A percentile compares a stretch with the other conserved stretches of the same genome.
phyloP scores from a whole-genome alignment of 495 filamentous ascomycete genomes.

The Apodospora peruviana region DNA sequence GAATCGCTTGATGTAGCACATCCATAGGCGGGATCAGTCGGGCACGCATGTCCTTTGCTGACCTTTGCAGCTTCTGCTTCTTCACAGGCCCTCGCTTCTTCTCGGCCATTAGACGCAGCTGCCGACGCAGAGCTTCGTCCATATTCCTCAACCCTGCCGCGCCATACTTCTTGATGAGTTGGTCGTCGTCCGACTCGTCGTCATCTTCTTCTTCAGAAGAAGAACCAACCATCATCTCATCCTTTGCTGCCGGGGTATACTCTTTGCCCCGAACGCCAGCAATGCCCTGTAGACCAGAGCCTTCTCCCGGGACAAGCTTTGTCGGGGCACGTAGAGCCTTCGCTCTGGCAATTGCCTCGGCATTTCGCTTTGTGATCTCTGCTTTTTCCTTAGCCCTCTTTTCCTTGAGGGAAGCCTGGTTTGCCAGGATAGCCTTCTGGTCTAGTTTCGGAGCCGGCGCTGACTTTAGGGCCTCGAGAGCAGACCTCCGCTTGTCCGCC shows the following conservation, averaged over 20 bases:
- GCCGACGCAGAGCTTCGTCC: constrained; percentile 48
- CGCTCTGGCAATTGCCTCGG: constrained; percentile 58
- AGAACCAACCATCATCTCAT: constrained; percentile 88
- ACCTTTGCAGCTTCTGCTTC: constrained; percentile 69
- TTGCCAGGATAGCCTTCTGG: constrained; percentile 30
- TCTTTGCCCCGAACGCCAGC: constrained; percentile 74
- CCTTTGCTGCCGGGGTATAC: constrained; percentile 49
- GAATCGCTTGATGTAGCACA: constrained; percentile 73
- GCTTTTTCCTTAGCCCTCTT: constrained; percentile 67
- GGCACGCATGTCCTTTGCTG: constrained; percentile 88
- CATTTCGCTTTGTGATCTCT: constrained; percentile 66
- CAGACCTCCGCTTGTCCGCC: constrained; percentile 20
- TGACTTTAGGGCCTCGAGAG: constrained; percentile 9
- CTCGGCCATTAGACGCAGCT: constrained; percentile 38
- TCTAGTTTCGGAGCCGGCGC: constrained; percentile 29
- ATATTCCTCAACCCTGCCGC: constrained; percentile 29
- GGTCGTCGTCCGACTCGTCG: constrained; percentile 49
- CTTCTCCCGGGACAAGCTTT: constrained; percentile 61
- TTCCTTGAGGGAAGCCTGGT: constrained; percentile 53
- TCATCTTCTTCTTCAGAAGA: constrained; percentile 67
- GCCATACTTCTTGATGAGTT: constrained; percentile 42
- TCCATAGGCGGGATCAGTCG: constrained; percentile 86
- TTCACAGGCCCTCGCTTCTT: constrained; percentile 63
- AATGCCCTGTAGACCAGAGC: constrained; percentile 69
- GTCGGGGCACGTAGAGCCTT: constrained; percentile 54